phyloP scores from a whole-genome alignment of 2,329 filamentous ascomycete genomes.

The Coniochaeta sp. region DNA sequence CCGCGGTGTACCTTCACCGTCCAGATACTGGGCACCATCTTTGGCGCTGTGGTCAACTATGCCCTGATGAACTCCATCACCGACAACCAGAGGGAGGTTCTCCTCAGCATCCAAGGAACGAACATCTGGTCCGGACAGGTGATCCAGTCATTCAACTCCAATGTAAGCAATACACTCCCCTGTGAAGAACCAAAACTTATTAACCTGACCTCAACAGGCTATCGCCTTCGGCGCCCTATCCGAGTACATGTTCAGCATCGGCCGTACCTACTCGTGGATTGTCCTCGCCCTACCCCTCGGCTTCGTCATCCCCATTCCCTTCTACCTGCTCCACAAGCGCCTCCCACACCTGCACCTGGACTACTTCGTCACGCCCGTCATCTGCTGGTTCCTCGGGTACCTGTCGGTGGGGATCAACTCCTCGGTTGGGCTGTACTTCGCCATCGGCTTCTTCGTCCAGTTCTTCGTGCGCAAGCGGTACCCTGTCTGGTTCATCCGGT shows the following conservation, averaged over 20 bases:
- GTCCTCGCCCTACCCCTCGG: slow-evolving; percentile 34
- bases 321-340: slow-evolving; percentile 19
- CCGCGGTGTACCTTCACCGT: slow-evolving; percentile 36
- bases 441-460: slow-evolving; percentile 24
- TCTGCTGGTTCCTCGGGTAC: slow-evolving; percentile 33
- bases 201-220: slow-evolving; percentile 25
- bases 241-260: slow-evolving; percentile 32
- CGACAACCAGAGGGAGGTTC: slow-evolving; percentile 30
- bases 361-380: slow-evolving; percentile 32
- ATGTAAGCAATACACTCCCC: neutral
- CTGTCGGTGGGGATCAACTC: slow-evolving; percentile 34
- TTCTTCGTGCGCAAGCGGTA: slow-evolving; percentile 18
- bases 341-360: slow-evolving; percentile 20
- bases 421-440: slow-evolving; percentile 24
- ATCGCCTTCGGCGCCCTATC: slow-evolving; percentile 18
- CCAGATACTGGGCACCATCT: slow-evolving; percentile 32
- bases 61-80: slow-evolving; percentile 38
- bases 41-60: slow-evolving; percentile 37
- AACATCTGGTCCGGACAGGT: slow-evolving; percentile 42
- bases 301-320: slow-evolving; percentile 33
- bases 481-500: slow-evolving; percentile 20
- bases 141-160: slow-evolving; percentile 38
- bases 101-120: slow-evolving; percentile 31
- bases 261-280: slow-evolving; percentile 28
- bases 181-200: no score